A percentile compares a stretch with the other conserved stretches of the same genome.
Evolutionary conservation across 2,329 filamentous ascomycete genomes (phyloP).

Genomic region (Corynespora cassiicola): DNA sequence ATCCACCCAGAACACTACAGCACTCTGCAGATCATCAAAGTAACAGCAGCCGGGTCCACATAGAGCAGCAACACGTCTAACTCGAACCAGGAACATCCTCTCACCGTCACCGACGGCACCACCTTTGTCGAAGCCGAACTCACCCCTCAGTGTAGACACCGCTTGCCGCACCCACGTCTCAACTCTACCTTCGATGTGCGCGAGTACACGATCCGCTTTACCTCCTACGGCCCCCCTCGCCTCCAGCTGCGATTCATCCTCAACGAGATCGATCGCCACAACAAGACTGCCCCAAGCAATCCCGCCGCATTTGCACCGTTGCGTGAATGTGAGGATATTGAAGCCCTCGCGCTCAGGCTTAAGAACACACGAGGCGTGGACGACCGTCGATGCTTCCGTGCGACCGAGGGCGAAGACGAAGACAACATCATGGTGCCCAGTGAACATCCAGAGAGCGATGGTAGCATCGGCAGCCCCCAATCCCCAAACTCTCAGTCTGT

Average conservation of each 20-base stretch:
- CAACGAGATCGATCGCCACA: constrained; percentile 22
- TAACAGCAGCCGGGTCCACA: constrained; percentile 8
- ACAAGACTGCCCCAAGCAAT: neutral
- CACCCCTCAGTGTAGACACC: constrained; percentile 9
- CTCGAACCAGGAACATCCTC: constrained; percentile 17
- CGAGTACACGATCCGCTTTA: constrained; percentile 30
- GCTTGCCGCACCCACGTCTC: neutral
- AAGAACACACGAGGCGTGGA: constrained; percentile 14
- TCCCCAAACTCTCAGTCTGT: constrained; percentile 23
- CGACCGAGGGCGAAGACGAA: constrained; percentile 4
- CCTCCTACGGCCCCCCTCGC: constrained; percentile 32
- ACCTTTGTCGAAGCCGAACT: constrained; percentile 24
- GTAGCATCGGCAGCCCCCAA: neutral
- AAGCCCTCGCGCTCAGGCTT: constrained; percentile 12
- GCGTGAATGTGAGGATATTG: constrained; percentile 10
- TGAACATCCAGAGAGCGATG: constrained; percentile 2
- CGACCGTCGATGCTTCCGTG: constrained; percentile 25
- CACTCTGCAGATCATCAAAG: constrained; percentile 31
- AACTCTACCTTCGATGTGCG: constrained; percentile 23
- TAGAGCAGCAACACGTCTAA: constrained; percentile 2
- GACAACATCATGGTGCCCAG: constrained; percentile 13
- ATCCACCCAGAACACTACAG: constrained; percentile 11
- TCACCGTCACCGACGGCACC: constrained; percentile 36
- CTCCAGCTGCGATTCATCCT: constrained; percentile 28
- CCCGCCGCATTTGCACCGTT: constrained; percentile 8